Evolutionary conservation across 306 rosid genomes (phyloP).

Genomic region (Castanea mollissima): DNA sequence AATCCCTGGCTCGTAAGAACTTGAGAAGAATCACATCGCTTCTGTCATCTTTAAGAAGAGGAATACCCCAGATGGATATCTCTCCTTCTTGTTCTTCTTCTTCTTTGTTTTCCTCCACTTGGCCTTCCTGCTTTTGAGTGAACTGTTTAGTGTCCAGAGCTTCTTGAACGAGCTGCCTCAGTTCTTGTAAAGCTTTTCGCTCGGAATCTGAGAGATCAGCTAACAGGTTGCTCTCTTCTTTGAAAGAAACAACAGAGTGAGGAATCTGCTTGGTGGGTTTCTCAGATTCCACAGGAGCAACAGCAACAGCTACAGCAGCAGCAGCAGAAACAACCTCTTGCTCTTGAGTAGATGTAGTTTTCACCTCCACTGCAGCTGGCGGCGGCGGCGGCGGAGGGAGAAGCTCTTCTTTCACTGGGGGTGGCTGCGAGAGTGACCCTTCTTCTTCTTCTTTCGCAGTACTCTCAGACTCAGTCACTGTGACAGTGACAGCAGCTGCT

Average conservation of each 20-base stretch:
- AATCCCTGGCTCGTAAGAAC: slow-evolving; percentile 83
- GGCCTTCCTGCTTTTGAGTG: neutral
- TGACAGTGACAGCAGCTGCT: neutral
- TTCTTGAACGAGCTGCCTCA: slow-evolving; percentile 44
- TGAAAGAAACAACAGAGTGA: slow-evolving; percentile 53
- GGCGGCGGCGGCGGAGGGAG: neutral
- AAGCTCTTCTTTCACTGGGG: neutral
- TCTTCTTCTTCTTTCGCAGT: neutral
- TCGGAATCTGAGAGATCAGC: slow-evolving; percentile 67
- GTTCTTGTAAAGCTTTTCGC: slow-evolving; percentile 44
- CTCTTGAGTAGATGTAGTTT: slow-evolving; percentile 20
- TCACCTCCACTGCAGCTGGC: slow-evolving; percentile 1
- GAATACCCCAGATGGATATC: slow-evolving; percentile 79
- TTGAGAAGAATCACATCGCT: slow-evolving; percentile 78
- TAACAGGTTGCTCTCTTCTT: slow-evolving; percentile 73
- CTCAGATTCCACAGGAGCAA: slow-evolving; percentile 17
- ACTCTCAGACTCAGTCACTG: slow-evolving; percentile 1
- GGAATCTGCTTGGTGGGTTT: slow-evolving; percentile 32
- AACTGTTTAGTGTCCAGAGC: slow-evolving; percentile 28
- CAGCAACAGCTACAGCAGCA: neutral
- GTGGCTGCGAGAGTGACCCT: neutral
- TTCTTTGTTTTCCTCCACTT: slow-evolving; percentile 2
- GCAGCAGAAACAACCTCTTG: slow-evolving; percentile 7
- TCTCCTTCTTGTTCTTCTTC: slow-evolving; percentile 30
- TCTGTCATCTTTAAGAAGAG: slow-evolving; percentile 67